Base-by-base conservation (phyloP, 2,329 filamentous ascomycete species). In the Arthrobotrys pseudoclavata region DNA sequence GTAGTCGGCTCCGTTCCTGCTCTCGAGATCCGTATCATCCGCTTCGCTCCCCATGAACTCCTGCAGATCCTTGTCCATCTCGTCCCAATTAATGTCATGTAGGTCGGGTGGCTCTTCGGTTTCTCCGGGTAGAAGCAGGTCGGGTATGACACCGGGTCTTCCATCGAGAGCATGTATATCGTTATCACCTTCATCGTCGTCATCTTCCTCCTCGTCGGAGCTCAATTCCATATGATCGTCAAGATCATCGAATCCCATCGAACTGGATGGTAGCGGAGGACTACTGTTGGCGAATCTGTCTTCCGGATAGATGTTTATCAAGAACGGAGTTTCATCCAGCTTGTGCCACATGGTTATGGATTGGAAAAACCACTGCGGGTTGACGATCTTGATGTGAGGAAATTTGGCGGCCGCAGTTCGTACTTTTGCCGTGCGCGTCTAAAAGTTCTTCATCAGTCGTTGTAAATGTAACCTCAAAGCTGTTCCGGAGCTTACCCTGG, bases 401-500 rank as follows among this genome's bases (percentile, higher is more conserved):
- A 93, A 91, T 79, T 90, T 89, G 13, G 92, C 91, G 24, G 79
- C 80, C 0, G 96, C 96, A 83, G 94, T 91, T 57, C 92, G 91
- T 50, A 98, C 93, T 84, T 99, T 99, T 66, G 93, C 91, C 0
- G 96, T 98, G 22, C 94, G 90, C 34, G 91, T 91, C 24, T 89
- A 63, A 89, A 91, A 7, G 92, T 90, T 1, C 47, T 20, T 24
- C 5, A 53, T 81, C 69, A 81, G 79, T 18, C 40, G 18, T 13
- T 24, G 2, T 24, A 50, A 29, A 12, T 18, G 20, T 62, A 15
- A 40, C 7, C 3, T 31, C 24, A 86, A 84, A 24, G 20, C 91
- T 85, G 57, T 87, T 84, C 0, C 53, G 53, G 22, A n/a, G 40
- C 47, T 76, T 80, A 81, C 80, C 24, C 86, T 84, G 1, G 85